Evolutionary conservation across 2,329 filamentous ascomycete genomes (phyloP), one percentile per base, ranked within the genome.

Genomic region (Chaetothyriales sp.): DNA sequence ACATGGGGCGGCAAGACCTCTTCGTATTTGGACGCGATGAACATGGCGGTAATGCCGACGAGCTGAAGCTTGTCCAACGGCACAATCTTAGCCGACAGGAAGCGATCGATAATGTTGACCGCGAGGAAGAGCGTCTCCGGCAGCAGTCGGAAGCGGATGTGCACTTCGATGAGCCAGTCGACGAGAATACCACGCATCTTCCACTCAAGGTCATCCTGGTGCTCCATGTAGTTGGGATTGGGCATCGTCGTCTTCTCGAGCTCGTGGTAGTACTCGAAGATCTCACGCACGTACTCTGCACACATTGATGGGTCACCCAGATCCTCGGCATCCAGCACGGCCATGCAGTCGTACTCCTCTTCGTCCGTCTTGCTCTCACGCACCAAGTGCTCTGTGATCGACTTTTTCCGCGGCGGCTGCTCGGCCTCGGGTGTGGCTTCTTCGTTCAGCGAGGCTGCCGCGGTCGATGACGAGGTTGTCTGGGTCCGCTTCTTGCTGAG

Each of bases 11-110:
- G 96, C 48, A 98, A 78, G 47, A 98, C 89, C 67, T 98, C 92
- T 70, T 98, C 90, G 66, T 96, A 98, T 73, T 98, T 98, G 64
- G 90, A 93, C 10, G 92, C 92, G 64, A 96, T 95, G 73, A 96
- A 96, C 92, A 98, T 96, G 68, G 90, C 92, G 20, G 92, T 95
- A 63, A 96, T 89, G 63, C 92, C 92, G 52, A 98, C 92, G 7
- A 98, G 78, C 70, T 98, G 92, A 5, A 98, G 81, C 55, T 89
- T 88, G 67, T 96, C 90, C 46, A 98, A 81, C 70, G 94, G 87
- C 45, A 98, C 92, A 28, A 95, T 84, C 74, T 96, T 95, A 63
- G 82, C 80, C 0, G 90, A 95, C 46, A 98, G 79, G 74, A 96
- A 98, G 54, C 92, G 89, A 67, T 98, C 92, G 65, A 96, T 93